phyloP scores from a whole-genome alignment of 176 grass and related monocot species.

The Avena eriantha region DNA sequence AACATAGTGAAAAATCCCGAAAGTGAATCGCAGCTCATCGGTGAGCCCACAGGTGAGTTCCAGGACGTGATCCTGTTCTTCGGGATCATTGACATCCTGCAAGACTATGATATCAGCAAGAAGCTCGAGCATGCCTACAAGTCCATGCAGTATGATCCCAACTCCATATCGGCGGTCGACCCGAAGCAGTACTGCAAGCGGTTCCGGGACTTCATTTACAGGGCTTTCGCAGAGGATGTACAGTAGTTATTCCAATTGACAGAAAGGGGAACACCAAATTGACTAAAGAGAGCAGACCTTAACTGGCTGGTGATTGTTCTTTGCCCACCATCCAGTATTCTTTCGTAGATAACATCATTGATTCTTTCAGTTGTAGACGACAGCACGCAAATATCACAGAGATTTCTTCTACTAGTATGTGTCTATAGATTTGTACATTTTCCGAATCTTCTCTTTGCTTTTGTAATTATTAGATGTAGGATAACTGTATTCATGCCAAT shows the following conservation, averaged over 20 bases:
- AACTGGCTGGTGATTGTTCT: constrained; percentile 24
- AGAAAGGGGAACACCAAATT: neutral
- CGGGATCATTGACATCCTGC: constrained; percentile 91
- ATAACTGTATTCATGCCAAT: constrained; percentile 14
- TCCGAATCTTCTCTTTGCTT: constrained; percentile 13
- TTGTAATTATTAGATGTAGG: constrained; percentile 35
- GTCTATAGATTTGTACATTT: constrained; percentile 48
- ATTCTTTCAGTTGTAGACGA: constrained; percentile 25
- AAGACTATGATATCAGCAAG: constrained; percentile 95
- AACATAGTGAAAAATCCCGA: constrained; percentile 58
- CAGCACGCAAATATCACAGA: neutral
- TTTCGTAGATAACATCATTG: constrained; percentile 20
- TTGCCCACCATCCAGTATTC: constrained; percentile 13
- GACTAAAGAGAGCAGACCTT: constrained; percentile 5
- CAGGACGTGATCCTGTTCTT: constrained; percentile 78
- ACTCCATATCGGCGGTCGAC: constrained; percentile 74
- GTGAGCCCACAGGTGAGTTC: constrained; percentile 80
- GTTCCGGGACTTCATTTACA: constrained; percentile 81
- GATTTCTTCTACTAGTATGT: neutral
- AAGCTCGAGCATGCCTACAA: constrained; percentile 94
- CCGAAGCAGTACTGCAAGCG: constrained; percentile 70
- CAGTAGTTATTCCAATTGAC: constrained; percentile 23
- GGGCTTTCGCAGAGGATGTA: constrained; percentile 59
- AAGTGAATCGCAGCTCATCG: constrained; percentile 52
- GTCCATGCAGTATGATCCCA: constrained; percentile 73